Conservation (phyloP, 179 eudicot species). For the Pouteria campechiana region DNA sequence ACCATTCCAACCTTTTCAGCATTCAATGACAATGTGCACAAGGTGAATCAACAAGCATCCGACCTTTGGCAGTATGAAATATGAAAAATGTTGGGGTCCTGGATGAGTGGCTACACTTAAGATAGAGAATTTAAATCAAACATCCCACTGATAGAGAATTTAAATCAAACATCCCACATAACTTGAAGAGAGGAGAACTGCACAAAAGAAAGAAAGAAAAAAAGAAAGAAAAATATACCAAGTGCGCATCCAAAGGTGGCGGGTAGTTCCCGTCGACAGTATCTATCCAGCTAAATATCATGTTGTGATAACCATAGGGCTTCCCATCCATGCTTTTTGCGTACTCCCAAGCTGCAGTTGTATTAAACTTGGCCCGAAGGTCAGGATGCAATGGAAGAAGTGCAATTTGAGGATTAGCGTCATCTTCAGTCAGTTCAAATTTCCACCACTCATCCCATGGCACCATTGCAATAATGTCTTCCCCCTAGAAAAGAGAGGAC, state of each 20-base stretch:
- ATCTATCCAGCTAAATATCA: slow-evolving; percentile 99
- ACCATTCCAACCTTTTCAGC: too few relatives aligned
- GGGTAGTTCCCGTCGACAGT: slow-evolving; percentile 74
- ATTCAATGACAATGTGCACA: too few relatives aligned
- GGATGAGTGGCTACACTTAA: too few relatives aligned
- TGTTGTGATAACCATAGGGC: slow-evolving; percentile 90
- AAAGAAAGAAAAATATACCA: slow-evolving; percentile 35
- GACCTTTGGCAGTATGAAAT: too few relatives aligned
- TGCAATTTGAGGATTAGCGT: slow-evolving; percentile 85
- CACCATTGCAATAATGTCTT: slow-evolving; percentile 76
- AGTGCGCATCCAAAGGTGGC: slow-evolving; percentile 85
- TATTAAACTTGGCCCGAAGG: slow-evolving; percentile 74
- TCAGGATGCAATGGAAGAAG: slow-evolving; percentile 91
- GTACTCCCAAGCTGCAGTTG: slow-evolving; percentile 96
- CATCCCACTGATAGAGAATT: too few relatives aligned
- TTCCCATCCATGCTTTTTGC: slow-evolving; percentile 79
- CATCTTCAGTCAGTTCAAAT: slow-evolving; percentile 69
- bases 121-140: too few relatives aligned
- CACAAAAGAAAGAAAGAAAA: not conserved
- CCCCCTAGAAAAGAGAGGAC: slow-evolving; percentile 74
- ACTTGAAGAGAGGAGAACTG: not conserved
- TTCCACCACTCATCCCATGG: slow-evolving; percentile 99
- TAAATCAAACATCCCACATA: too few relatives aligned
- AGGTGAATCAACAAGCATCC: too few relatives aligned
- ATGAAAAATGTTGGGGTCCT: too few relatives aligned